Percentiles rank a stretch among this genome's conserved stretches.
phyloP scores from a whole-genome alignment of 2,329 filamentous ascomycete species.

The Alternaria solani region DNA sequence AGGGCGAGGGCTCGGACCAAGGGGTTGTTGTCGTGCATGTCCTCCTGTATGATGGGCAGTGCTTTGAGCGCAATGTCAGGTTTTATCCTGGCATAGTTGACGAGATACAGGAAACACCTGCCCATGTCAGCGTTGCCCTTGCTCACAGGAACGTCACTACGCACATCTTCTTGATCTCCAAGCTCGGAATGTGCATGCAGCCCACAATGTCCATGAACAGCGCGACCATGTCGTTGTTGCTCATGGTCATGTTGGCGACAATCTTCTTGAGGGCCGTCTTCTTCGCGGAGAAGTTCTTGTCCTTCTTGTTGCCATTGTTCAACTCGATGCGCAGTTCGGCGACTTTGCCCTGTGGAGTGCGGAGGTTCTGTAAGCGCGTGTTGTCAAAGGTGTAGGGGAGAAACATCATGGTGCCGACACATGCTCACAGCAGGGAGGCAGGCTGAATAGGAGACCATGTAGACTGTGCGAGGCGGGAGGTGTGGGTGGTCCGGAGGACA shows the following conservation, averaged over 20 bases:
- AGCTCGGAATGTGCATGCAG: constrained; percentile 92
- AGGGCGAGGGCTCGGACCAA: constrained; percentile 90
- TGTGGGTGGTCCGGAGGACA: constrained; percentile 27
- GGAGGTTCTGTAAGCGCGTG: constrained; percentile 61
- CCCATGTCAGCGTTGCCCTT: constrained; percentile 38
- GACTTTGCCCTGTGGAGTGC: constrained; percentile 86
- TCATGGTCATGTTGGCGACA: constrained; percentile 99
- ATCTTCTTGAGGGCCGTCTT: constrained; percentile 99
- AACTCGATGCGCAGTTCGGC: constrained; percentile 95
- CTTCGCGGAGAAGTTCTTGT: constrained; percentile 93
- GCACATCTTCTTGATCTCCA: constrained; percentile 99
- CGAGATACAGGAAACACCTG: constrained; percentile 97
- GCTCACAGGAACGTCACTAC: constrained; percentile 35
- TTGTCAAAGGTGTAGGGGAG: constrained; percentile 47
- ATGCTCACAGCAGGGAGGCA: constrained; percentile 1
- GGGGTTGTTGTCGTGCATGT: constrained; percentile 93
- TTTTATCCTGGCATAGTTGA: constrained; percentile 95
- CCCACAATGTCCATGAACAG: constrained; percentile 93
- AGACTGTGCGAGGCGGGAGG: constrained; percentile 10
- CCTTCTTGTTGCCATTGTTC: constrained; percentile 93
- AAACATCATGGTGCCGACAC: constrained; percentile 48
- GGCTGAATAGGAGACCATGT: constrained; percentile 14
- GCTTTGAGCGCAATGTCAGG: constrained; percentile 94
- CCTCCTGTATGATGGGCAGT: constrained; percentile 85
- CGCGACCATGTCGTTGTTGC: constrained; percentile 99